A percentile compares a stretch with the other conserved stretches of the same genome.
Conservation (phyloP, 768 basidiomycete species). For the Neoboletus subvelutipes region DNA sequence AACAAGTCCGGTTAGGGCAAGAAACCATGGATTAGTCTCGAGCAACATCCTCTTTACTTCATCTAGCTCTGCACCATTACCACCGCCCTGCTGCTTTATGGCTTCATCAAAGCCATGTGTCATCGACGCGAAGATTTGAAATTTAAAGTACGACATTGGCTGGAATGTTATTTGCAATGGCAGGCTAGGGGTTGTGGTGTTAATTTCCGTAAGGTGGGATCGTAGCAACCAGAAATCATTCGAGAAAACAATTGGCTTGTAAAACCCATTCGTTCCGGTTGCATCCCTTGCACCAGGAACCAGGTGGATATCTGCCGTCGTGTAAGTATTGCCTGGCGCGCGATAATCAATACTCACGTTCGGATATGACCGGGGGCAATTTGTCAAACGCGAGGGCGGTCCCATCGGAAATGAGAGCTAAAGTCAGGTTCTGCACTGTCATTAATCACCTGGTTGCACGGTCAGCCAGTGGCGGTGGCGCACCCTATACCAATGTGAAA, state of each 20-base stretch:
- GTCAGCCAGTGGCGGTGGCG: constrained; percentile 15
- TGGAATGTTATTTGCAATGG: constrained; percentile 83
- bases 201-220: constrained; percentile 81
- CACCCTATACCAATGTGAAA: constrained; percentile 84
- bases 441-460: constrained; percentile 8
- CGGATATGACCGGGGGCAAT: constrained; percentile 57
- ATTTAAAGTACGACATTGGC: constrained; percentile 84
- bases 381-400: constrained; percentile 49
- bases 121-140: constrained; percentile 83
- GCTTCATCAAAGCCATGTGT: constrained; percentile 86
- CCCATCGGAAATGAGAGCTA: constrained; percentile 81
- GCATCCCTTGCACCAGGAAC: constrained; percentile 59
- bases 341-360: constrained; percentile 49
- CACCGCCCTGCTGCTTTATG: constrained; percentile 67
- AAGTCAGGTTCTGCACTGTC: constrained; percentile 69
- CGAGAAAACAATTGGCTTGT: constrained; percentile 87
- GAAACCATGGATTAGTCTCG: constrained; percentile 86
- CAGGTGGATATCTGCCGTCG: constrained; percentile 59
- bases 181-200: constrained; percentile 72
- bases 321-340: constrained; percentile 7
- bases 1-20: constrained; percentile 81
- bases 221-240: constrained; percentile 95
- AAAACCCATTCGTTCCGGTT: constrained; percentile 64
- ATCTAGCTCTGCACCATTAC: constrained; percentile 73
- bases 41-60: constrained; percentile 94